phyloP scores from a whole-genome alignment of 495 filamentous ascomycete species.

The Parmelia sp. region DNA sequence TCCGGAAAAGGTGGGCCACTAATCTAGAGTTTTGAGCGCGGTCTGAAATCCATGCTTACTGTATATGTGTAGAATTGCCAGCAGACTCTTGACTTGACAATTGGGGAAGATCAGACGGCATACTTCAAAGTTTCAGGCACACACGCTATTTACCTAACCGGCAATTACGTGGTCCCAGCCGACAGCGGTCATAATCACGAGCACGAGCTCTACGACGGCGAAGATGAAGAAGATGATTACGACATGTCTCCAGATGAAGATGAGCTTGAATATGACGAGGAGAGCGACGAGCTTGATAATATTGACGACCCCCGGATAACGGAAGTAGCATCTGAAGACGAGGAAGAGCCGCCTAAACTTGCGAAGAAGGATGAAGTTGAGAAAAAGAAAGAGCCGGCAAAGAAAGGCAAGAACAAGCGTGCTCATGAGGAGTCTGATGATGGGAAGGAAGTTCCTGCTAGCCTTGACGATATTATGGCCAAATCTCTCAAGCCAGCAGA shows the following conservation, averaged over 20 bases:
- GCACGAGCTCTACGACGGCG: constrained; percentile 50
- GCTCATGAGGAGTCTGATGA: constrained; percentile 56
- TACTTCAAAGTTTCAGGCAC: constrained; percentile 91
- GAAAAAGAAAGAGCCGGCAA: constrained; percentile 40
- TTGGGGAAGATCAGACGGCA: constrained; percentile 76
- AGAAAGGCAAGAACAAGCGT: constrained; percentile 83
- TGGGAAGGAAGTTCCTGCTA: constrained; percentile 41
- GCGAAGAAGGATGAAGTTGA: constrained; percentile 32
- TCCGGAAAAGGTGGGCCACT: constrained; percentile 60
- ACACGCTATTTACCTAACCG: constrained; percentile 83
- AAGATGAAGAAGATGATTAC: constrained; percentile 67
- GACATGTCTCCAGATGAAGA: constrained; percentile 78
- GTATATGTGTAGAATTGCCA: constrained; percentile 69
- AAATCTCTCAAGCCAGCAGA: constrained; percentile 54
- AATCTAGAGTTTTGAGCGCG: background rate
- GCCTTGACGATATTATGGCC: constrained; percentile 69
- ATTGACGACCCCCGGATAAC: constrained; percentile 74
- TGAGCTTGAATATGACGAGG: constrained; percentile 62
- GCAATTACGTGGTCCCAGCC: constrained; percentile 76
- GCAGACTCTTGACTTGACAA: constrained; percentile 86
- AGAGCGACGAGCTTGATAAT: constrained; percentile 77
- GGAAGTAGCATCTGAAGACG: constrained; percentile 80
- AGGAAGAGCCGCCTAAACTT: constrained; percentile 66
- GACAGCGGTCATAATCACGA: constrained; percentile 46
- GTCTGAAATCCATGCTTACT: constrained; percentile 18